Evolutionary conservation across 495 filamentous ascomycete species (phyloP), one percentile per base, ranked within the genome.

Genomic region (Lophium mytilinum): DNA sequence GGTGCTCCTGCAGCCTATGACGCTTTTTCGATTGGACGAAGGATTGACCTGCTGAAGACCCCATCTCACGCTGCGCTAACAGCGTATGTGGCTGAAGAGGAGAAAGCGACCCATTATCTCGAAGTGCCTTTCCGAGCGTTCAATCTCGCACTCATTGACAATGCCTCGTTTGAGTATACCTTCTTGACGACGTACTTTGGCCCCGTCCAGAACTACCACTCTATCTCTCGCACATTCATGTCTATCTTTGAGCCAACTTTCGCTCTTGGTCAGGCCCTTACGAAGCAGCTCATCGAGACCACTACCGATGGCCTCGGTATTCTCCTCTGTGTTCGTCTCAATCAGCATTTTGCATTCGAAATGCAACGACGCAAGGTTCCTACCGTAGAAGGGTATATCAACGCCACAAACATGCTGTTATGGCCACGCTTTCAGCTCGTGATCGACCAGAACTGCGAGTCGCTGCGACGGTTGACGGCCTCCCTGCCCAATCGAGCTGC

Each of bases 391-490:
- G 80, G 81, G 33, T 97, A 97, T 68, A 85, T 96, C 64, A 98
- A 97, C 69, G 90, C 84, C 15, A 93, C 89, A 19, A 86, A 86
- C 62, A 97, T 98, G 92, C 82, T 89, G 8, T 82, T 98, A 5
- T 98, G 93, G 93, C 93, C 93, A 4, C 85, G 90, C 33, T 89
- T 98, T 67, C 94, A 97, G 72, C 79, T 86, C 19, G 82, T 93
- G 65, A 95, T 97, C 84, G 89, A 95, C 63, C 76, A 82, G n/a
- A 93, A 97, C 67, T 85, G 85, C 71, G 89, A 95, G 40, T 92
- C 88, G 10, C 77, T 97, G 18, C 84, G 83, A 41, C 77, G 77
- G 40, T 74, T 78, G 49, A 77, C 81, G 11, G 67, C 77, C 8
- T 74, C 79, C 10, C 74, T 79, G 0, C 66, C 73, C 30, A 72